Evolutionary conservation across 2,329 filamentous ascomycete genomes (phyloP).

Genomic region (Colletotrichum gigasporum): DNA sequence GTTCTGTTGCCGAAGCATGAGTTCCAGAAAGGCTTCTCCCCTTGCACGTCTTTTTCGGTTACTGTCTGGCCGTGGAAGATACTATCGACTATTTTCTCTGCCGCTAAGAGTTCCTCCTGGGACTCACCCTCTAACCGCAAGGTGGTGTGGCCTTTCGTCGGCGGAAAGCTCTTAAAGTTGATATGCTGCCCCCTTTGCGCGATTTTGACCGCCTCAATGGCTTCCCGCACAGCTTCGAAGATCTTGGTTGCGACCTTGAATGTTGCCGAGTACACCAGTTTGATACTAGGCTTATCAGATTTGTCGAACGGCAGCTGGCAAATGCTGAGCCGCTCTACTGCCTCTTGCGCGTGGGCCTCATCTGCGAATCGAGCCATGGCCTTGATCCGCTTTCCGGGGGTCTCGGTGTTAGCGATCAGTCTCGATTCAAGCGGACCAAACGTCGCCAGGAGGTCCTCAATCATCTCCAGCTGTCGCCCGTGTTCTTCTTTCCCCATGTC

Average conservation of each 20-base stretch:
- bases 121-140: conserved; percentile 49
- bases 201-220: conserved; percentile 37
- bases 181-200: conserved; percentile 43
- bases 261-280: conserved; percentile 46
- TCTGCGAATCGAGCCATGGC: conserved; percentile 49
- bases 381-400: conserved; percentile 46
- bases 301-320: conserved; percentile 41
- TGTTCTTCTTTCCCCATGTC: conserved; percentile 31
- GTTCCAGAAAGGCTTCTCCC: conserved; percentile 42
- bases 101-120: conserved; percentile 39
- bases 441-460: conserved; percentile 41
- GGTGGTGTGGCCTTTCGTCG: conserved; percentile 39
- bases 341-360: conserved; percentile 47
- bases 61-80: conserved; percentile 45
- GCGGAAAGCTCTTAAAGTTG: conserved; percentile 38
- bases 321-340: conserved; percentile 42
- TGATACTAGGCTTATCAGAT: conserved; percentile 45
- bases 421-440: conserved; percentile 47
- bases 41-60: conserved; percentile 32
- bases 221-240: conserved; percentile 41
- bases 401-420: conserved; percentile 32
- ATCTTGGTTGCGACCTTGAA: conserved; percentile 48
- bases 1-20: conserved; percentile 34
- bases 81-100: conserved; percentile 42
- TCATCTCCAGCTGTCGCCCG: conserved; percentile 25